A percentile compares a stretch with the other conserved stretches of the same genome.
These are phyloP conservation scores for Diversispora eburnea DNA, from an alignment of 192 early-diverging fungal genomes.

Conservation along the genomic window DNA sequence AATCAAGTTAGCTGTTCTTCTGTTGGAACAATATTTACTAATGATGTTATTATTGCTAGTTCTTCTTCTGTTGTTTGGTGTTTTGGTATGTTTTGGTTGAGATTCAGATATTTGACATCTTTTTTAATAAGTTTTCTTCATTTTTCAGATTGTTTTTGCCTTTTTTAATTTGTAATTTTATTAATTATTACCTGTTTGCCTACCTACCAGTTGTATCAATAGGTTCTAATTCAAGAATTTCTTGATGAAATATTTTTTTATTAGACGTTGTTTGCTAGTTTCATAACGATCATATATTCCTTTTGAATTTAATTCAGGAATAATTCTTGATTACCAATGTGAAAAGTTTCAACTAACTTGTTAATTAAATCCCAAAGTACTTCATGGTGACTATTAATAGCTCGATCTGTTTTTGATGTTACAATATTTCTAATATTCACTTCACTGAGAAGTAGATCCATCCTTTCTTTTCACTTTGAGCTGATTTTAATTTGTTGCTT, in stretches of 20 bases:
- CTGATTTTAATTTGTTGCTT: neutral
- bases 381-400: neutral
- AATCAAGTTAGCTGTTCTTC: neutral
- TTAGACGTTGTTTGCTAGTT: no score
- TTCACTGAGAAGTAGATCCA: neutral
- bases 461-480: slow-evolving; percentile 2
- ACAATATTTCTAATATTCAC: neutral
- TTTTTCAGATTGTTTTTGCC: neutral
- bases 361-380: no score
- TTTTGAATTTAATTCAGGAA: neutral
- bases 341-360: neutral
- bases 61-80: neutral
- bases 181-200: neutral
- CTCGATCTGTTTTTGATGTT: neutral
- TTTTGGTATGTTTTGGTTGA: neutral
- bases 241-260: no score
- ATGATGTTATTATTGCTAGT: neutral
- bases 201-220: neutral
- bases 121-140: neutral
- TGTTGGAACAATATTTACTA: no score
- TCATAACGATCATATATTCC: neutral
- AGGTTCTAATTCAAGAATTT: neutral
- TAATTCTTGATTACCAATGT: neutral
- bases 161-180: neutral
- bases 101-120: neutral